Conservation (phyloP, 345 rosid species). For the Boechera retrofracta region DNA sequence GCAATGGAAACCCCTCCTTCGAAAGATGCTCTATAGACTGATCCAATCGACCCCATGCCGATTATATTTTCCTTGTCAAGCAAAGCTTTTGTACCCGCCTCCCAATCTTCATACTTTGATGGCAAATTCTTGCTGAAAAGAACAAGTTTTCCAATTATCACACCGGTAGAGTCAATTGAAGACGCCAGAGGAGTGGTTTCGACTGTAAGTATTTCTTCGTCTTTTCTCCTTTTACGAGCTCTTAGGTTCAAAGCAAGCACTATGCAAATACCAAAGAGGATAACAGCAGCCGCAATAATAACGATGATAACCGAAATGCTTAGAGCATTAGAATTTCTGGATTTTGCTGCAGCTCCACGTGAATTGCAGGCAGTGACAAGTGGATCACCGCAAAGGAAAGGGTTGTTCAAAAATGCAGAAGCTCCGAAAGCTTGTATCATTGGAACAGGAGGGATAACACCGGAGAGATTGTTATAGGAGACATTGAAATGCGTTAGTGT, state of each 20-base stretch:
- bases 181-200: conserved; percentile 86
- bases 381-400: conserved; percentile 81
- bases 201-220: conserved; percentile 53
- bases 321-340: conserved; percentile 57
- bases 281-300: conserved; percentile 84
- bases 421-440: conserved; percentile 64
- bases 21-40: conserved; percentile 77
- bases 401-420: conserved; percentile 73
- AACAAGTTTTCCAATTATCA: conserved; percentile 88
- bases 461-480: conserved; percentile 81
- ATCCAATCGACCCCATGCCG: conserved; percentile 88
- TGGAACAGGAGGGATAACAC: conserved; percentile 62
- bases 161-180: conserved; percentile 61
- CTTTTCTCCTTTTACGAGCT: conserved; percentile 62
- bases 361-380: conserved; percentile 59
- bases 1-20: conserved; percentile 93
- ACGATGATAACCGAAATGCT: conserved; percentile 80
- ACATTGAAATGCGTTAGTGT: conserved; percentile 61
- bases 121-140: conserved; percentile 94
- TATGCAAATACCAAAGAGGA: conserved; percentile 81
- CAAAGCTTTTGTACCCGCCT: conserved; percentile 86
- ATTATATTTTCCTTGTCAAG: conserved; percentile 87
- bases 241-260: conserved; percentile 81
- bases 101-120: conserved; percentile 96
- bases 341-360: conserved; percentile 39